Conservation (phyloP, 2,329 filamentous ascomycete species). For the Botryotinia globosa region DNA sequence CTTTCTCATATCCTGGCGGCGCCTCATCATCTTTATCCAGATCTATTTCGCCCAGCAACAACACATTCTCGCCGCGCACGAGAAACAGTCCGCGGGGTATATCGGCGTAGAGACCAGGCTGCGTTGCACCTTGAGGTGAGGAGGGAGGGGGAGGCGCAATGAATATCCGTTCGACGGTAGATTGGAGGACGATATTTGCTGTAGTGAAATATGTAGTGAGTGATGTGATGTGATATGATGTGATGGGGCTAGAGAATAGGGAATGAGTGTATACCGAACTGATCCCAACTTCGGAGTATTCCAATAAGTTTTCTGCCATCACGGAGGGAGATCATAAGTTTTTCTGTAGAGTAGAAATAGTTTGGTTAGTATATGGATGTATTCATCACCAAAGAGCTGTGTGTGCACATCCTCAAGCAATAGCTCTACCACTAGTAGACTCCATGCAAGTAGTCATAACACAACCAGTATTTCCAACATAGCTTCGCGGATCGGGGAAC, state of each 20-base stretch:
- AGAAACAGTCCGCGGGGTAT: slow-evolving; percentile 83
- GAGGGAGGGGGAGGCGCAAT: slow-evolving; percentile 48
- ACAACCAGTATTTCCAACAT: not conserved
- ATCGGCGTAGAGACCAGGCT: slow-evolving; percentile 70
- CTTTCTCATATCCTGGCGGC: slow-evolving; percentile 64
- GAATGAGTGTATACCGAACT: slow-evolving; percentile 73
- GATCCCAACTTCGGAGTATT: slow-evolving; percentile 92
- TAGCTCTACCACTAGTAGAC: not conserved
- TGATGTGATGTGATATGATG: slow-evolving; percentile 17
- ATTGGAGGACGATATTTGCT: slow-evolving; percentile 95
- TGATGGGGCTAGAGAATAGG: not conserved
- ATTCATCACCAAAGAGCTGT: not conserved
- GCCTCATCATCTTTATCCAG: slow-evolving; percentile 92
- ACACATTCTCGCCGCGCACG: slow-evolving; percentile 94
- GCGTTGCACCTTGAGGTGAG: slow-evolving; percentile 32
- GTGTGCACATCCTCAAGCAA: not conserved
- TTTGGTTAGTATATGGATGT: not conserved
- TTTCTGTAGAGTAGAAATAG: slow-evolving; percentile 60
- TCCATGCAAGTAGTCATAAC: slow-evolving; percentile 2
- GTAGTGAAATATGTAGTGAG: slow-evolving; percentile 21
- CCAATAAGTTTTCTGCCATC: slow-evolving; percentile 94
- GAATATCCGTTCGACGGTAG: slow-evolving; percentile 87
- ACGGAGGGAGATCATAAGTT: slow-evolving; percentile 85
- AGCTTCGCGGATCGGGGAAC: slow-evolving; percentile 23
- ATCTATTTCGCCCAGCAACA: slow-evolving; percentile 92